Evolutionary conservation across 495 filamentous ascomycete genomes (phyloP).

Genomic region (Haplographium delicatum): DNA sequence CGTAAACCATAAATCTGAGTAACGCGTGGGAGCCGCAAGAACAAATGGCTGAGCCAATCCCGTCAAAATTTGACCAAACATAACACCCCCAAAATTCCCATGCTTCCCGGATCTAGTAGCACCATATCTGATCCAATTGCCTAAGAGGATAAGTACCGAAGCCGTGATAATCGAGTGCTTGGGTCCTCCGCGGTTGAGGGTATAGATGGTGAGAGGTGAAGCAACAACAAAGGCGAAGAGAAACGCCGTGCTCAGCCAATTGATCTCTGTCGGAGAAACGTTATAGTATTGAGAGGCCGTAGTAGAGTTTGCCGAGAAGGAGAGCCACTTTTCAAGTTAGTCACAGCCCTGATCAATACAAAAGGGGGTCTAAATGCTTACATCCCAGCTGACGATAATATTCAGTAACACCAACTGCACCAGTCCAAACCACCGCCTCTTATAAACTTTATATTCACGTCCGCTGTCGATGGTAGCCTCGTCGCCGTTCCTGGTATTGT

Average conservation of each 20-base stretch:
- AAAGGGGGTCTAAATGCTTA: constrained; percentile 41
- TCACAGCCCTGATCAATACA: background rate
- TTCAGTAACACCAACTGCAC: constrained; percentile 80
- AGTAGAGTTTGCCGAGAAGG: constrained; percentile 79
- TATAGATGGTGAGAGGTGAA: constrained; percentile 70
- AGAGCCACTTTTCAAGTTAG: constrained; percentile 65
- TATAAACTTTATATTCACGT: constrained; percentile 71
- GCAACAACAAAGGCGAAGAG: constrained; percentile 75
- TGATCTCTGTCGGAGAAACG: constrained; percentile 71
- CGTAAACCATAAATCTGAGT: constrained; percentile 93
- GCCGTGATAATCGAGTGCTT: constrained; percentile 71
- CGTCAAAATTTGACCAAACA: constrained; percentile 93
- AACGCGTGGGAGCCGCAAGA: constrained; percentile 81
- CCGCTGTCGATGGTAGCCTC: background rate
- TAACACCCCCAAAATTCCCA: constrained; percentile 65
- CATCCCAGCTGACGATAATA: constrained; percentile 91
- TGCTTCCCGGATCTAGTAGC: constrained; percentile 53
- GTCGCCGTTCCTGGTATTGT: background rate
- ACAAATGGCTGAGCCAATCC: constrained; percentile 92
- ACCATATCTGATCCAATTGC: constrained; percentile 92
- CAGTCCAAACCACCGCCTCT: constrained; percentile 84
- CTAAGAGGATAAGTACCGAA: constrained; percentile 66
- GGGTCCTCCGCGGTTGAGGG: constrained; percentile 72
- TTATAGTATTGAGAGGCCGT: constrained; percentile 70
- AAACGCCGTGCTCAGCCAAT: constrained; percentile 87